These are phyloP conservation scores for Xylaria sp. DNA, from an alignment of 2,329 filamentous ascomycete genomes.

Conservation along the genomic window DNA sequence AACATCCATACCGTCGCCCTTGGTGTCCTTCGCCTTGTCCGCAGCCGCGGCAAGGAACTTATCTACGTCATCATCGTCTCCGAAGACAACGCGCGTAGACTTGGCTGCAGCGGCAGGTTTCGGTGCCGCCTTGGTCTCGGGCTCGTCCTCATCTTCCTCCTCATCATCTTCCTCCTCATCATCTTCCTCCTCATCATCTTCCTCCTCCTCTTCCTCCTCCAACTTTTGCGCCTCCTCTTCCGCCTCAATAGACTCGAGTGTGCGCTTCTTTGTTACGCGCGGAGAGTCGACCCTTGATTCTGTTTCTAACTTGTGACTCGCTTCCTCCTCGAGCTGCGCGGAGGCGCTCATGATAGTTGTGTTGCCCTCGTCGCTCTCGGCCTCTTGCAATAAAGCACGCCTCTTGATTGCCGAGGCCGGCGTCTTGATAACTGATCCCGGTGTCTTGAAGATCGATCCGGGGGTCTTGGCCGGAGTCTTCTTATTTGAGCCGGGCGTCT, in stretches of 20 bases:
- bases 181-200: not conserved
- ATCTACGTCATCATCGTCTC: conserved; percentile 32
- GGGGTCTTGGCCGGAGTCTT: conserved; percentile 27
- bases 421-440: not conserved
- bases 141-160: not conserved
- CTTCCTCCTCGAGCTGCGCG: conserved; percentile 32
- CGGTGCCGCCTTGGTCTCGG: conserved; percentile 15
- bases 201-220: conserved; percentile 7
- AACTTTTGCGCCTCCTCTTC: not conserved
- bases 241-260: conserved; percentile 24
- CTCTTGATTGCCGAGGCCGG: not conserved
- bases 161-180: not conserved
- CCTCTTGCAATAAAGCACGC: conserved; percentile 22
- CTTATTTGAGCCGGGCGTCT: conserved; percentile 9
- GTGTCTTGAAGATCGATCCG: conserved; percentile 18
- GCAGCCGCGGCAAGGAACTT: conserved; percentile 30
- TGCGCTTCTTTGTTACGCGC: too few species aligned
- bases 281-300: conserved; percentile 6
- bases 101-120: conserved; percentile 21
- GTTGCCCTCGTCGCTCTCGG: conserved; percentile 8
- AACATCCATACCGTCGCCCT: conserved; percentile 30
- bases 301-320: conserved; percentile 26
- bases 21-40: conserved; percentile 9
- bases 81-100: conserved; percentile 31
- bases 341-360: conserved; percentile 23